Evolutionary conservation across 176 grass and related monocot genomes (phyloP).

Genomic region (Carex littledalei): DNA sequence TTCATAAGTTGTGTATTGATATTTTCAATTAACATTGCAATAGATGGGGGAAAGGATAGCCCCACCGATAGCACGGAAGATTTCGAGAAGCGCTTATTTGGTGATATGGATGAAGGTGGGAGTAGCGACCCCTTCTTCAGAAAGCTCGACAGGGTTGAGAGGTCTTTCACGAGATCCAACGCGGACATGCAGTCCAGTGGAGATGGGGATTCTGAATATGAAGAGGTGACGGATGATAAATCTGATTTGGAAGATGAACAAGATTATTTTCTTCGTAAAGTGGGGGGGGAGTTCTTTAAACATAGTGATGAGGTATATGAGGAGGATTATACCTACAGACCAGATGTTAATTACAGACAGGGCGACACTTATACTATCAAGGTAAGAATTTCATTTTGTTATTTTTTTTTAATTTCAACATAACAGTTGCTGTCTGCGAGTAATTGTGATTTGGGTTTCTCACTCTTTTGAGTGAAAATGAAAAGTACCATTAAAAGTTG

Average conservation of each 20-base stretch:
- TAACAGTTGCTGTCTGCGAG: not conserved
- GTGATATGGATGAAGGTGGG: not conserved
- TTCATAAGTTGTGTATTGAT: not conserved
- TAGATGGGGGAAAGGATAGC: slow-evolving; percentile 12
- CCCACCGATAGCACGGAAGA: slow-evolving; percentile 27
- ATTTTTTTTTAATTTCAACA: not conserved
- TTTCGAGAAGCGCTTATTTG: slow-evolving; percentile 46
- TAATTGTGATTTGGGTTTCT: not conserved
- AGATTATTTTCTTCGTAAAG: slow-evolving; percentile 31
- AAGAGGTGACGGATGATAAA: not conserved
- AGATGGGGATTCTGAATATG: slow-evolving; percentile 21
- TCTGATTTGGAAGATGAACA: slow-evolving; percentile 56
- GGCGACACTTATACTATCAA: slow-evolving; percentile 43
- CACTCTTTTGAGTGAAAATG: not conserved
- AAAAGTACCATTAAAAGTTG: not conserved
- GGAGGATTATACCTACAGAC: slow-evolving; percentile 46
- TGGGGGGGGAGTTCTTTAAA: slow-evolving; percentile 1
- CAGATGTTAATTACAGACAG: slow-evolving; percentile 45
- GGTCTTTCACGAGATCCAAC: slow-evolving; percentile 11
- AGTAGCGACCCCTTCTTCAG: slow-evolving; percentile 21
- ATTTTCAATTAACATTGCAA: slow-evolving; percentile 4
- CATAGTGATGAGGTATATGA: slow-evolving; percentile 37
- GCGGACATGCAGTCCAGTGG: slow-evolving; percentile 23
- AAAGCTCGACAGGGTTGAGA: slow-evolving; percentile 48
- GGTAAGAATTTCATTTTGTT: slow-evolving; percentile 33